Base-by-base conservation (phyloP, 2,329 filamentous ascomycete species). In the Aspergillus alliaceus region DNA sequence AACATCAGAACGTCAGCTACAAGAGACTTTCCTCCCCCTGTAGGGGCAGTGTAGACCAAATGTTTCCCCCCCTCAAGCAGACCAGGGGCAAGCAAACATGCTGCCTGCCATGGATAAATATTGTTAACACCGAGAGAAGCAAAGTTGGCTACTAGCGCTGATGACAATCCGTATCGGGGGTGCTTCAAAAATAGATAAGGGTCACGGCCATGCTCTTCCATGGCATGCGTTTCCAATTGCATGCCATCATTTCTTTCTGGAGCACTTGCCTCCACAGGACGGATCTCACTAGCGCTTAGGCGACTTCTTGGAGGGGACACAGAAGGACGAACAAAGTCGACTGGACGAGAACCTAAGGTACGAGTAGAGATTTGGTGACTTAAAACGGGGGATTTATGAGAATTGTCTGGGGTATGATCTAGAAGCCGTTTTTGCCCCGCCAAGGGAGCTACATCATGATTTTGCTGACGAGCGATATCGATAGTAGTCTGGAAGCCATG, bases 91-190 rank as follows among this genome's bases (percentile, higher is more conserved):
- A 88, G 78, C 7, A 93, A 79, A 66, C 90, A 93, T 56, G 86
- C 85, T 51, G 88, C 88, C 72, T 92, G 90, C 90, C 90, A 93
- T 2, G 88, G 87, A 65, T 92, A 92, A 58, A 92, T 92, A 62
- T 82, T 83, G 39, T 79, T 82, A 55, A 93, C 88, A n/a, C 89
- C 89, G 37, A 90, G 77, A 0, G 77, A 74, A 48, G 79, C 80
- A 66, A 92, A 83, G 66, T 91, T 92, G 18, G 79, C 73, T 3
- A 90, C 83, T 37, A 92, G 75, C 24, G 78, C 72, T 0, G 73
- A 62, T 2, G 88, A 86, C 14, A 93, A 77, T 8, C 77, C 83
- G 75, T 91, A 93, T 37, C 75, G 76, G 1, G 82, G 77, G 70
- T 91, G 84, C 4, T 81, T 80, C 29, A 93, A 77, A 14, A 81